These are phyloP conservation scores for Phytopythium aichiense DNA, from an alignment of 352 stramenopile genomes.

Conservation along the genomic window DNA sequence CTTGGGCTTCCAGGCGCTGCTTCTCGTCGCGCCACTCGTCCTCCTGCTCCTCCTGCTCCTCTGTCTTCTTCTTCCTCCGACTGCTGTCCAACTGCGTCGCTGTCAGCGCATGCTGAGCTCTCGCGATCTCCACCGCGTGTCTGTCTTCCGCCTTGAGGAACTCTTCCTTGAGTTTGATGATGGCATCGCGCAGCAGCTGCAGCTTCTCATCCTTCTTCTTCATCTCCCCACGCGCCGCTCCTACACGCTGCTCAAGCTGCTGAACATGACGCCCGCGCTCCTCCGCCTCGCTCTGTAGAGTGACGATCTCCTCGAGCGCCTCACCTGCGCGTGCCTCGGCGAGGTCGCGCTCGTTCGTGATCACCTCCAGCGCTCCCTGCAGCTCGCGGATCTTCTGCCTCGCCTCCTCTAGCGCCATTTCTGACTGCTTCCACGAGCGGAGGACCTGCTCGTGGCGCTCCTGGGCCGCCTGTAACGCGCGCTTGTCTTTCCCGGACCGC, in stretches of 20 bases:
- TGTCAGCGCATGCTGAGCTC: slow-evolving; percentile 37
- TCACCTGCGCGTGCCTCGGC: slow-evolving; percentile 78
- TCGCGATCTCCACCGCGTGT: slow-evolving; percentile 65
- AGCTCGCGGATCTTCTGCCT: slow-evolving; percentile 54
- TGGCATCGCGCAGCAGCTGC: slow-evolving; percentile 61
- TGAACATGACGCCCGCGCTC: slow-evolving; percentile 32
- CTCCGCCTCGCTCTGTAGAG: slow-evolving; percentile 39
- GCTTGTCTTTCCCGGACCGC: slow-evolving; percentile 45
- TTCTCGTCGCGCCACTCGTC: slow-evolving; percentile 46
- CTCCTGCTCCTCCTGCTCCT: slow-evolving; percentile 34
- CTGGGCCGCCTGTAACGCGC: slow-evolving; percentile 54
- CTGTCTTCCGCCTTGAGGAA: slow-evolving; percentile 84
- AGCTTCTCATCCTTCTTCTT: slow-evolving; percentile 60
- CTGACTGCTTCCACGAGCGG: slow-evolving; percentile 70
- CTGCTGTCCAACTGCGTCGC: slow-evolving; percentile 21
- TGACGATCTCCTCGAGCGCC: slow-evolving; percentile 77
- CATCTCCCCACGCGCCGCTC: slow-evolving; percentile 34
- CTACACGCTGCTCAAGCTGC: slow-evolving; percentile 45
- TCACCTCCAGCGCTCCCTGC: slow-evolving; percentile 43
- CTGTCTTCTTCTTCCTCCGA: slow-evolving; percentile 32
- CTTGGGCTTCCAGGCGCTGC: slow-evolving; percentile 42
- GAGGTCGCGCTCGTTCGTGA: slow-evolving; percentile 60
- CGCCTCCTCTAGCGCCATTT: slow-evolving; percentile 45
- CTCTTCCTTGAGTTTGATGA: slow-evolving; percentile 88
- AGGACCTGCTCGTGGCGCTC: slow-evolving; percentile 63